Evolutionary conservation across 192 early-diverging fungal species (phyloP).

Genomic region (Coemansia interrupta): DNA sequence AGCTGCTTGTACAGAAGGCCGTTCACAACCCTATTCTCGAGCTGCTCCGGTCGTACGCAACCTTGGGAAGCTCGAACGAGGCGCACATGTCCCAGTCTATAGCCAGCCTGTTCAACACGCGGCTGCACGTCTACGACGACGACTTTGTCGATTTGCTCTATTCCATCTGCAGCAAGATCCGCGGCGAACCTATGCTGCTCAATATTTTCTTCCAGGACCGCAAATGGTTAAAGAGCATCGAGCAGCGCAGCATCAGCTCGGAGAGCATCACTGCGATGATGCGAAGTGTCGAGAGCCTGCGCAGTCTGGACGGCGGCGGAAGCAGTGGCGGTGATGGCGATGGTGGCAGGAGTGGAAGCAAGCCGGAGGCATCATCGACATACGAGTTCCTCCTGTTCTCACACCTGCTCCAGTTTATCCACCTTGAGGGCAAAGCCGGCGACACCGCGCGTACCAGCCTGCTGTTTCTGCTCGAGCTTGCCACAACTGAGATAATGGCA

Average conservation of each 20-base stretch:
- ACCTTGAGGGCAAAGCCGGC: conserved; percentile 77
- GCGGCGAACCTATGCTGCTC: conserved; percentile 48
- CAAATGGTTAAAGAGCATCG: conserved; percentile 42
- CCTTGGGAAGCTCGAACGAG: conserved; percentile 4
- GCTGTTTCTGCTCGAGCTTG: conserved; percentile 80
- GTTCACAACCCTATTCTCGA: conserved; percentile 82
- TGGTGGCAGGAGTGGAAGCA: not conserved
- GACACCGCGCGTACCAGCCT: conserved; percentile 86
- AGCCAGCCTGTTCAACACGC: conserved; percentile 18
- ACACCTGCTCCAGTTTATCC: conserved; percentile 85
- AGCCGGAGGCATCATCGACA: conserved; percentile 8
- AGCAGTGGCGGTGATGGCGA: not conserved
- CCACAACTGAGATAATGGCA: conserved; percentile 56
- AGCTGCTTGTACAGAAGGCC: conserved; percentile 85
- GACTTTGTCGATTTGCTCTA: conserved; percentile 48
- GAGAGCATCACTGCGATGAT: conserved; percentile 47
- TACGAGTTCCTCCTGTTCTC: conserved; percentile 87
- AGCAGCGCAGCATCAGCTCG: conserved; percentile 36
- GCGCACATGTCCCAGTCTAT: conserved; percentile 12
- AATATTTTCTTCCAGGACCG: conserved; percentile 53
- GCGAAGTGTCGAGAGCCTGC: conserved; percentile 50
- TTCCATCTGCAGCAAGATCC: conserved; percentile 51
- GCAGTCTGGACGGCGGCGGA: conserved; percentile 8
- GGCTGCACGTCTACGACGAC: conserved; percentile 29
- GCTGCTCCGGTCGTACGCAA: conserved; percentile 67